Conservation (phyloP, 225 moss, liverwort and hornwort species). For the Physcomitrium patens region DNA sequence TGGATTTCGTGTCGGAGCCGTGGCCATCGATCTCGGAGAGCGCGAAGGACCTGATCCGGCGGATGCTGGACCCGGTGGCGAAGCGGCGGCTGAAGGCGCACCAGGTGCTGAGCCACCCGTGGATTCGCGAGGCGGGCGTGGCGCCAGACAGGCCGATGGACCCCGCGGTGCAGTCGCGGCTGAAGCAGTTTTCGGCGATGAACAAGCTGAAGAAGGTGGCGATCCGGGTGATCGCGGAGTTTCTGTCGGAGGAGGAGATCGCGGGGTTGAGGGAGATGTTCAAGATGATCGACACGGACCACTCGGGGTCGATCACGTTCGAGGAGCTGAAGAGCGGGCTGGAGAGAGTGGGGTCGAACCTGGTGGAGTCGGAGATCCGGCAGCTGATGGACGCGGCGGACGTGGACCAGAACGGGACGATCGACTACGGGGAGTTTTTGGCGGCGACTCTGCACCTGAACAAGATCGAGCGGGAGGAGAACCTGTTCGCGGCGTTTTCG, state of each 20-base stretch:
- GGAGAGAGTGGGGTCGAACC: constrained; percentile 58
- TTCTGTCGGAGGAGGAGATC: constrained; percentile 58
- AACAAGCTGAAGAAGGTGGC: constrained; percentile 67
- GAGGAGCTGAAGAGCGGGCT: constrained; percentile 64
- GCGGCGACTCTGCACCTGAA: constrained; percentile 59
- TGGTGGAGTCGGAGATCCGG: constrained; percentile 58
- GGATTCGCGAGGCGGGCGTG: constrained; percentile 65
- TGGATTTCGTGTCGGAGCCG: constrained; percentile 55
- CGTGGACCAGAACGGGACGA: constrained; percentile 55
- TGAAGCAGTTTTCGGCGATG: constrained; percentile 63
- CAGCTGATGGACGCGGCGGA: constrained; percentile 65
- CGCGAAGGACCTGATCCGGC: constrained; percentile 60
- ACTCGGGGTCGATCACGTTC: constrained; percentile 57
- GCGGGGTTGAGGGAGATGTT: constrained; percentile 64
- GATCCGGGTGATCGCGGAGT: constrained; percentile 59
- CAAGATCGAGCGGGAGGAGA: constrained; percentile 64
- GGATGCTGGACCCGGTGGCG: constrained; percentile 50
- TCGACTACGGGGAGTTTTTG: constrained; percentile 61
- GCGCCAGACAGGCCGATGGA: constrained; percentile 56
- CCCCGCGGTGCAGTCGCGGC: constrained; percentile 57
- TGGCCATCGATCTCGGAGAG: constrained; percentile 60
- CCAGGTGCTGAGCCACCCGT: constrained; percentile 62
- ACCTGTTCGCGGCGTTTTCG: constrained; percentile 52
- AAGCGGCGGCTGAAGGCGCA: constrained; percentile 53
- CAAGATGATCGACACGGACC: constrained; percentile 65